A percentile compares a stretch with the other conserved stretches of the same genome.
Evolutionary conservation across 805 yeast genomes (phyloP).

Genomic region (Candida nemodendra): DNA sequence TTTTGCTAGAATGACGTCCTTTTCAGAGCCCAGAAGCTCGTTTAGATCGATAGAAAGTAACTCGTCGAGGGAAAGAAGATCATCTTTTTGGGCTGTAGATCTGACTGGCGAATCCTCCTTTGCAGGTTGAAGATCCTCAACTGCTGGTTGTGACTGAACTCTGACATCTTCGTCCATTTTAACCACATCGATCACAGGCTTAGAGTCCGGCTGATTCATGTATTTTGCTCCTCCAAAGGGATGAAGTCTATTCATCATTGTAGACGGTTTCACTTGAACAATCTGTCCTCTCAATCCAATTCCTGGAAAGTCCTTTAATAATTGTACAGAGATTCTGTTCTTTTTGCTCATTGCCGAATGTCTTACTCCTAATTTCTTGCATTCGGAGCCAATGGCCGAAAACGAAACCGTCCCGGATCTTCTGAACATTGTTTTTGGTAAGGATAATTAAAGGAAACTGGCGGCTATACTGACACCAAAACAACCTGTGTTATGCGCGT

Average conservation of each 20-base stretch:
- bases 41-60: constrained; percentile 26
- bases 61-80: constrained; percentile 27
- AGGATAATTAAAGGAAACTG: too few relatives aligned
- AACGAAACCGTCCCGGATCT: constrained; percentile 15
- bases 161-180: constrained; percentile 14
- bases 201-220: constrained; percentile 37
- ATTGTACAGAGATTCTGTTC: constrained; percentile 67
- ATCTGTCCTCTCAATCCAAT: constrained; percentile 73
- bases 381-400: constrained; percentile 15
- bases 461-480: too few relatives aligned
- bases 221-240: constrained; percentile 73
- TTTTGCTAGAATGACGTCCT: constrained; percentile 20
- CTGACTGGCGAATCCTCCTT: constrained; percentile 2
- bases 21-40: constrained; percentile 19
- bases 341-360: constrained; percentile 49
- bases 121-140: constrained; percentile 4
- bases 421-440: constrained; percentile 19
- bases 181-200: constrained; percentile 35
- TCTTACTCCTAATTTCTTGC: constrained; percentile 34
- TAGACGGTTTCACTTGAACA: constrained; percentile 69
- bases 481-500: background rate
- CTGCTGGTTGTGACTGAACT: constrained; percentile 3
- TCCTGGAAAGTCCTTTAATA: constrained; percentile 63
- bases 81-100: background rate
- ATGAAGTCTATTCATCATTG: constrained; percentile 79